Percentiles rank a stretch among this genome's conserved stretches.
phyloP scores from a whole-genome alignment of 306 rosid species.

The Myrica gale region DNA sequence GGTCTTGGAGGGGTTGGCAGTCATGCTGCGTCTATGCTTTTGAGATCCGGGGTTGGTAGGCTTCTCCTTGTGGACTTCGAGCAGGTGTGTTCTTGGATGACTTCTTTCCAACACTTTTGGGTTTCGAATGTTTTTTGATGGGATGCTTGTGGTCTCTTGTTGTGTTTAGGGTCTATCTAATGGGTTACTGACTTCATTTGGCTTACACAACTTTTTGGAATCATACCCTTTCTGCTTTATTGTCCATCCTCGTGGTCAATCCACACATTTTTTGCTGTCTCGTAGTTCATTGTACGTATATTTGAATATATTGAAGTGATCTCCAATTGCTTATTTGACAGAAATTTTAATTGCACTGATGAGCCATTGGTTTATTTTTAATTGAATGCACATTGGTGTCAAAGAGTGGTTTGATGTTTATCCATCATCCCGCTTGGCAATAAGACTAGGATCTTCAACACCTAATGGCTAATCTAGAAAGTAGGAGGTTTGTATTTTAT shows the following conservation, averaged over 20 bases:
- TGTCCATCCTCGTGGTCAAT: not conserved
- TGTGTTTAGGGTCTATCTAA: not conserved
- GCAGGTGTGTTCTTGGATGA: constrained; percentile 57
- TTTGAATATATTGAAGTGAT: constrained; percentile 3
- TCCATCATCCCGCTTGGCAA: constrained; percentile 13
- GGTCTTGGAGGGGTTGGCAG: constrained; percentile 99
- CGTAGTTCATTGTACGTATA: not conserved
- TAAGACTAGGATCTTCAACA: not conserved
- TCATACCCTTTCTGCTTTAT: constrained; percentile 8
- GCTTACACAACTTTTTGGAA: not conserved
- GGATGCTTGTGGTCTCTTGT: constrained; percentile 11
- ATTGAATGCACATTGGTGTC: not conserved
- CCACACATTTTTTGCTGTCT: constrained; percentile 1
- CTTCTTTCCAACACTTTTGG: constrained; percentile 3
- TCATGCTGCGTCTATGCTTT: constrained; percentile 92
- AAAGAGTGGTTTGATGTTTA: constrained; percentile 13
- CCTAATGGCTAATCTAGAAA: not conserved
- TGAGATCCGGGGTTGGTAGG: constrained; percentile 89
- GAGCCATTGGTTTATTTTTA: not conserved
- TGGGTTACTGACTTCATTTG: constrained; percentile 1
- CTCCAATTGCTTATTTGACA: not conserved
- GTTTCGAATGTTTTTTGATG: not conserved
- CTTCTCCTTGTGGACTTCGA: constrained; percentile 97
- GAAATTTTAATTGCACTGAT: not conserved
- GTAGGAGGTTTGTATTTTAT: not conserved